Percentiles rank a stretch among this genome's conserved stretches.
Evolutionary conservation across 2,329 filamentous ascomycete genomes (phyloP).

Genomic region (Mollisiaceae sp.): DNA sequence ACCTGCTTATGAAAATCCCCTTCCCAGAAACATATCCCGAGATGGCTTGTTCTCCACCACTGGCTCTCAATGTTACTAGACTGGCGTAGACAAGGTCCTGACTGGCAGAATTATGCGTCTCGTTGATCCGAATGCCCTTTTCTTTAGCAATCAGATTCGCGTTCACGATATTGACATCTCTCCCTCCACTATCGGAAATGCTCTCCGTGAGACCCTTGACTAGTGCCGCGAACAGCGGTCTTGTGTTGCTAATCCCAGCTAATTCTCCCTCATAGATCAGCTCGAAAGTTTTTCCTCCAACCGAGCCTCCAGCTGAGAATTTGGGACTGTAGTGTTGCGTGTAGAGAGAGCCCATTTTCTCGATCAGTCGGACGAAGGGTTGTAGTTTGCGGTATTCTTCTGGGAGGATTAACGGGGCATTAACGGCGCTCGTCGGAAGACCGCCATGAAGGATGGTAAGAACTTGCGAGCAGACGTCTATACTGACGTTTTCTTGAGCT

Average conservation of each 20-base stretch:
- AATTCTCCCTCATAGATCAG: constrained; percentile 79
- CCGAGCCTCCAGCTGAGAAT: constrained; percentile 33
- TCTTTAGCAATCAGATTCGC: constrained; percentile 76
- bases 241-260: constrained; percentile 72
- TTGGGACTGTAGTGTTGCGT: constrained; percentile 71
- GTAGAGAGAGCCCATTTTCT: constrained; percentile 80
- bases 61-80: constrained; percentile 67
- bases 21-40: constrained; percentile 71
- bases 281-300: constrained; percentile 73
- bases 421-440: constrained; percentile 77
- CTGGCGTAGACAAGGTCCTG: constrained; percentile 70
- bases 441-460: constrained; percentile 74
- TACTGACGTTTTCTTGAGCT: constrained; percentile 82
- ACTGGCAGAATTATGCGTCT: constrained; percentile 68
- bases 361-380: constrained; percentile 76
- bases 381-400: constrained; percentile 80
- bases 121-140: constrained; percentile 78
- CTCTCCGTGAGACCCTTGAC: constrained; percentile 76
- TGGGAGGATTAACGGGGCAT: constrained; percentile 79
- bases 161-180: constrained; percentile 84
- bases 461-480: constrained; percentile 83
- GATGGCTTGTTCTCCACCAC: constrained; percentile 53
- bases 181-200: constrained; percentile 68
- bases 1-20: constrained; percentile 70
- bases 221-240: constrained; percentile 78